phyloP scores from a whole-genome alignment of 495 filamentous ascomycete species.

The Tuber indicum region DNA sequence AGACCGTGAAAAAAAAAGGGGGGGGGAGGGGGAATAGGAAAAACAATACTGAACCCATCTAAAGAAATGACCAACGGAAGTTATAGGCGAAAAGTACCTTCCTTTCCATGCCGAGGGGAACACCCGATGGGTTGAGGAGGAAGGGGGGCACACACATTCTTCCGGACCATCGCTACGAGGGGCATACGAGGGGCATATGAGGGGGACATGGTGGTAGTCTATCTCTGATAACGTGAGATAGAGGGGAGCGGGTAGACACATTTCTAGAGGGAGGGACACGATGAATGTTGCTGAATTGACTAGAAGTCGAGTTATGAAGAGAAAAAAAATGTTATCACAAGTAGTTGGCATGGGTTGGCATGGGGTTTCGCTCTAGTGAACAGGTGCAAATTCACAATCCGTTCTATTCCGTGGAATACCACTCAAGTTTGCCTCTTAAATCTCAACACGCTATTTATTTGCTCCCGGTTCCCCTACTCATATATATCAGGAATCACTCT shows the following conservation, averaged over 20 bases:
- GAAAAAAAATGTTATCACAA: background rate
- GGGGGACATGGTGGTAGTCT: background rate
- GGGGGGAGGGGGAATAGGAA: background rate
- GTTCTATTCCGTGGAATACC: background rate
- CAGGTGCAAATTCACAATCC: background rate
- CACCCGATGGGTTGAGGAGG: background rate
- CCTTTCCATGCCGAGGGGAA: background rate
- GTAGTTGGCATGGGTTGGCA: background rate
- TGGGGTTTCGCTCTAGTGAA: background rate
- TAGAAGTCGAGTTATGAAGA: background rate
- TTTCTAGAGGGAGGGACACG: background rate
- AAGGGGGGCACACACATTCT: background rate
- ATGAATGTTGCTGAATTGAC: background rate
- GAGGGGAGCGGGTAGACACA: background rate
- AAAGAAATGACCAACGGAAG: background rate
- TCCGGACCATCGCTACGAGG: background rate
- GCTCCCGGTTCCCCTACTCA: background rate
- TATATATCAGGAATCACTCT: slow-evolving; percentile 1
- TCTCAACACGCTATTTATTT: background rate
- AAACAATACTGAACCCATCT: background rate
- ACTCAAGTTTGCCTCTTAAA: background rate
- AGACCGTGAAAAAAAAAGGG: background rate
- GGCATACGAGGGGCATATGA: background rate
- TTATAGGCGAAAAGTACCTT: background rate
- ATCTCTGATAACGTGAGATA: background rate